Base-by-base conservation (phyloP, 768 basidiomycete species). In the Butyriboletus loyo region DNA sequence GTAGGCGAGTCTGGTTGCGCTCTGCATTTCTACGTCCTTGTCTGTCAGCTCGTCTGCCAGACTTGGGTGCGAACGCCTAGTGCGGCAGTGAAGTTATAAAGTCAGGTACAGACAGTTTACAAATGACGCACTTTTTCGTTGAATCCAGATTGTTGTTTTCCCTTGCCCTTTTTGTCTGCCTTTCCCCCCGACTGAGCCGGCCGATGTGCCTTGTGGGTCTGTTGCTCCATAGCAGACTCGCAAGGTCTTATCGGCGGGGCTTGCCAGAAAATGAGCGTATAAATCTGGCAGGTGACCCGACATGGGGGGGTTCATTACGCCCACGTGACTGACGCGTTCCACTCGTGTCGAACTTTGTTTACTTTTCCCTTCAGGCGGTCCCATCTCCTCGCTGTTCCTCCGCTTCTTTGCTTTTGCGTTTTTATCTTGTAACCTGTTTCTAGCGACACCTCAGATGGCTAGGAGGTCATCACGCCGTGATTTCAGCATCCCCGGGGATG, bases 11-110 rank as follows among this genome's bases (percentile, higher is more conserved):
- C 72, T 99, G 96, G 67, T 97, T 93, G 49, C 85, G 83, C 66
- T 99, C 97, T 27, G 85, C 94, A 51, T 90, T 94, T 49, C 97
- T 80, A 19, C 96, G 80, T 8, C 90, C 95, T 67, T 95, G 89
- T 30, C 83, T 77, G 62, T 97, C 92, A 37, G 96, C 97, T 46
- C 85, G 78, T 54, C 91, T 84, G 56, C 92, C 96, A 32, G 93
- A 97, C 72, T 82, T 88, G 30, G 88, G 90, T 15, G 93, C 94
- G 71, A 98, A 98, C 2, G 96, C 96, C 93, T 59, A 30, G 14
- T n/a, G 2, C 43, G 13, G 34, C 1, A 15, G 25, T 13, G 7
- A 46, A 25, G 15, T 39, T n/a, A 22, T 40, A 35, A 47, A 7
- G 19, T 49, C 30, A 11, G 13, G 6, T 41, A 32, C 8, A 19